Evolutionary conservation across 2,329 filamentous ascomycete species (phyloP), one percentile per base, ranked within the genome.

Genomic region (Exophiala calicioides): DNA sequence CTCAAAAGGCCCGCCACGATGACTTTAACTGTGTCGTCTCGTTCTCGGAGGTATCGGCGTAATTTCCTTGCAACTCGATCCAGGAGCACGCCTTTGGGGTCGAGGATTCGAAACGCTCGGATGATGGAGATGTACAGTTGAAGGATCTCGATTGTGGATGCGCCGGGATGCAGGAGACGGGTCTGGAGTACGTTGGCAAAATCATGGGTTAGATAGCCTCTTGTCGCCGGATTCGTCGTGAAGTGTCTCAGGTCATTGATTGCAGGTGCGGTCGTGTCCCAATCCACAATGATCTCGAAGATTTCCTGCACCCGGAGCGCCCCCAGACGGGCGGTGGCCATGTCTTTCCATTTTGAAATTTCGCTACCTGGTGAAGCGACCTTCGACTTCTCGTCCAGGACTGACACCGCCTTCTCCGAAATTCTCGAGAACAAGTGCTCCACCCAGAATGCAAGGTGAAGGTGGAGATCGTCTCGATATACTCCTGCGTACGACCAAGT

Each of bases 111-210:
- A 55, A 86, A 85, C 0, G 79, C 76, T 27, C 79, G 77, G 44
- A 86, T 85, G 18, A 85, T 78, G 3, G 76, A 82, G 48, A 85
- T 82, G 62, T 86, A 86, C 5, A 84, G 67, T 52, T 82, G 78
- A n/a, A 86, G 65, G 2, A 86, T 83, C 47, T 85, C 77, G 1
- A 79, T 77, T 0, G 82, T 86, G 7, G 80, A 83, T 2, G 80
- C 80, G 6, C 81, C 82, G 3, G 80, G 78, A 58, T 84, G 81
- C 10, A 85, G 64, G 7, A 85, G 63, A 7, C 80, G 73, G 20
- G 71, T 68, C 15, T 74, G 73, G 2, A 84, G 65, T 30, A 75
- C 76, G 5, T 69, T 65, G 2, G 72, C 71, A 57, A 84, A 84
- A 34, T 69, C 70, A 3, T 68, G 68, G 3, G 78, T 79, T 10